A percentile compares a stretch with the other conserved stretches of the same genome.
Evolutionary conservation across 169 alveolate genomes (phyloP).

Genomic region (Ichthyophthirius multifiliis): DNA sequence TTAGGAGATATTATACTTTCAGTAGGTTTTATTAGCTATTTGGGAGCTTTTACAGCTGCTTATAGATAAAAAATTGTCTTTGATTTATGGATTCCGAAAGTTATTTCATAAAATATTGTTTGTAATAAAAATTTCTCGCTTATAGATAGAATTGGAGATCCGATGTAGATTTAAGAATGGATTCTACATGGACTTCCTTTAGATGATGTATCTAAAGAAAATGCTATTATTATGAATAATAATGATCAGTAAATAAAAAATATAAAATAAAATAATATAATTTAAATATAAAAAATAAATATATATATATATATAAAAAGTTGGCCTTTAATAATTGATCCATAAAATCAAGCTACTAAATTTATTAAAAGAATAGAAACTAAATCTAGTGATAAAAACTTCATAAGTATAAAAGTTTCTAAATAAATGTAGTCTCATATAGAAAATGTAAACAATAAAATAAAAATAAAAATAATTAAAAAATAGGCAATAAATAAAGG

Average conservation of each 20-base stretch:
- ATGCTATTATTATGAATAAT: conserved; percentile 81
- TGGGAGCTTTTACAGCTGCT: conserved; percentile 82
- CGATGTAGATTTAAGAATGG: conserved; percentile 81
- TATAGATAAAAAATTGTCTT: conserved; percentile 68
- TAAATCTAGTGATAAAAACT: conserved; percentile 25
- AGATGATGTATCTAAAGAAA: conserved; percentile 85
- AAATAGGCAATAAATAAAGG: conserved; percentile 42
- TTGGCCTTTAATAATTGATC: conserved; percentile 88
- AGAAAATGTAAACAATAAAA: conserved; percentile 21
- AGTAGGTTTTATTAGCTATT: conserved; percentile 86
- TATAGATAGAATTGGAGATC: conserved; percentile 72
- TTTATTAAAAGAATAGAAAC: conserved; percentile 71
- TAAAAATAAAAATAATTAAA: not conserved
- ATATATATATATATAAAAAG: conserved; percentile 44
- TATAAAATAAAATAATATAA: not conserved
- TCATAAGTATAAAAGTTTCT: conserved; percentile 13
- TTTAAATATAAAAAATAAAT: conserved; percentile 20
- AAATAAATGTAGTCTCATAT: conserved; percentile 16
- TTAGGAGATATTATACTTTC: conserved; percentile 87
- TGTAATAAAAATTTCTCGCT: conserved; percentile 62
- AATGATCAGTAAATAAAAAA: conserved; percentile 29
- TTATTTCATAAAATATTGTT: conserved; percentile 60
- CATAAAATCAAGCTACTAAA: conserved; percentile 83
- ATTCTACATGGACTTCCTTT: conserved; percentile 74
- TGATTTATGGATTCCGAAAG: conserved; percentile 72